These are phyloP conservation scores for Pilobolus umbonatus DNA, from an alignment of 192 early-diverging fungal species.

Conservation along the genomic window DNA sequence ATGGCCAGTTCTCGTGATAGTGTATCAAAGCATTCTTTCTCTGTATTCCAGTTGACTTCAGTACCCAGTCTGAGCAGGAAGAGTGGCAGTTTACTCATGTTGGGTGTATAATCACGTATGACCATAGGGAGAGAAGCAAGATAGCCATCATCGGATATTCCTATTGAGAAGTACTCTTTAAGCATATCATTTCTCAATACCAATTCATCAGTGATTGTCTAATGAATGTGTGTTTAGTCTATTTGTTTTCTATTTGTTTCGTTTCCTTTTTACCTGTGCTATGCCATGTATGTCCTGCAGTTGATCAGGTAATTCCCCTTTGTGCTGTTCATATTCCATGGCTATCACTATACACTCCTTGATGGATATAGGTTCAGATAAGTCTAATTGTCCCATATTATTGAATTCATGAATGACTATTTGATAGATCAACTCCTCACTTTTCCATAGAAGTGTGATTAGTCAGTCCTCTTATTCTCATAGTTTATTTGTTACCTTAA, in stretches of 20 bases:
- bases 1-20: constrained; percentile 64
- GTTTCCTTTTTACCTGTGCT: constrained; percentile 41
- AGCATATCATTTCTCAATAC: constrained; percentile 72
- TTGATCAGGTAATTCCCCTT: constrained; percentile 39
- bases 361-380: constrained; percentile 63
- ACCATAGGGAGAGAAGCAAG: constrained; percentile 75
- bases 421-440: constrained; percentile 90
- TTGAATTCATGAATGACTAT: constrained; percentile 72
- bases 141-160: constrained; percentile 57
- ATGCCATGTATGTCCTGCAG: constrained; percentile 55
- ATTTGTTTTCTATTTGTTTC: background rate
- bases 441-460: constrained; percentile 24
- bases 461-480: background rate
- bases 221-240: background rate
- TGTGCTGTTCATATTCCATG: constrained; percentile 48
- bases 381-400: constrained; percentile 78
- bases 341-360: constrained; percentile 67
- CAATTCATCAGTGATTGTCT: constrained; percentile 48
- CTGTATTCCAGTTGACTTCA: constrained; percentile 81
- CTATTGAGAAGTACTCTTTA: constrained; percentile 83
- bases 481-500: constrained; percentile 47
- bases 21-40: constrained; percentile 79
- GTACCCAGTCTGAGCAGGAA: constrained; percentile 78
- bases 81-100: constrained; percentile 77
- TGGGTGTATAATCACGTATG: constrained; percentile 75